A percentile compares a stretch with the other conserved stretches of the same genome.
Evolutionary conservation across 345 rosid species (phyloP).

Genomic region (Lumnitzera racemosa): DNA sequence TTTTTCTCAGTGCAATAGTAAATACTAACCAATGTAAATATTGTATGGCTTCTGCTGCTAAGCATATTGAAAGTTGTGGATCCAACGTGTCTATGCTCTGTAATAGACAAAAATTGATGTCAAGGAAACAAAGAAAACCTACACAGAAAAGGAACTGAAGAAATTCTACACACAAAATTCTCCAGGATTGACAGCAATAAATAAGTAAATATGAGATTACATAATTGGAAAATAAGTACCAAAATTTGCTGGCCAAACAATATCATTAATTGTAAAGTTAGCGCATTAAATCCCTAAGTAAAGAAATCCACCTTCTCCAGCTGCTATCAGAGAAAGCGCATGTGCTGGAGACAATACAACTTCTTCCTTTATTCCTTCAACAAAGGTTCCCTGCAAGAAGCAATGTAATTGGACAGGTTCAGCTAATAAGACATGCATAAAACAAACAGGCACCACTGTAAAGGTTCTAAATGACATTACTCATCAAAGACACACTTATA

Average conservation of each 20-base stretch:
- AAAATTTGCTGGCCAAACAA: too few species aligned
- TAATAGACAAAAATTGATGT: constrained; percentile 16
- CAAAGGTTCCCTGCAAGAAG: constrained; percentile 78
- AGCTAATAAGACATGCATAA: neutral
- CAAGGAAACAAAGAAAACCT: neutral
- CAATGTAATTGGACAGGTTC: constrained; percentile 8
- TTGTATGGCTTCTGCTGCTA: constrained; percentile 99
- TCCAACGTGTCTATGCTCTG: constrained; percentile 99
- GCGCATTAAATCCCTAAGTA: too few species aligned
- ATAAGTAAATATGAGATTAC: too few species aligned
- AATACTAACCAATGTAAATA: constrained; percentile 85
- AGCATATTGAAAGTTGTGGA: constrained; percentile 94
- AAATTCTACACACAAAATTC: neutral
- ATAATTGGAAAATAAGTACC: too few species aligned
- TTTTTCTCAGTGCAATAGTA: constrained; percentile 2
- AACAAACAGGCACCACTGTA: neutral
- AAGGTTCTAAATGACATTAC: too few species aligned
- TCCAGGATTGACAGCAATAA: too few species aligned
- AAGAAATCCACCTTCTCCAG: constrained; percentile 82
- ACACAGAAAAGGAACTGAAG: constrained; percentile 9
- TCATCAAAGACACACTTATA: too few species aligned
- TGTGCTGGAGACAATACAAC: constrained; percentile 99
- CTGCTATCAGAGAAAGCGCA: constrained; percentile 94
- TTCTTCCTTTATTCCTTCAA: constrained; percentile 98
- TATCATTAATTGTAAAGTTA: too few species aligned